Conservation (phyloP, 1,284 basidiomycete genomes). For the Apiotrichum gracile region DNA sequence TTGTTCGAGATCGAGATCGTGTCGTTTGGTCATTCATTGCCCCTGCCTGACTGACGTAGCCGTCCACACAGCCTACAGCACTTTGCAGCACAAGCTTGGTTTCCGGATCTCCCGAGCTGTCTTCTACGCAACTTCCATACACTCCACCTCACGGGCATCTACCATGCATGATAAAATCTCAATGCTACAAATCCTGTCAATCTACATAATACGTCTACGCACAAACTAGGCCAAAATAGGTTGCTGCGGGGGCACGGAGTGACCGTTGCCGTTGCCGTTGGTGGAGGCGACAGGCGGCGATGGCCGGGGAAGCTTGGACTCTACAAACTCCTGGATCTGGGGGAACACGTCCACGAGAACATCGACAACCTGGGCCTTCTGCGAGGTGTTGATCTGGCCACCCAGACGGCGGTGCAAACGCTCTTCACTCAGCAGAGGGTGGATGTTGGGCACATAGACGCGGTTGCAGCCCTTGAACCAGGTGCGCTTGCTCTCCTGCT, state of each 20-base stretch:
- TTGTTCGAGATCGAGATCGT: neutral
- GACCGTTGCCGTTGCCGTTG: neutral
- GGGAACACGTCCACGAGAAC: constrained; percentile 40
- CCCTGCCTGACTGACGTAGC: neutral
- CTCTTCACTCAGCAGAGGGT: constrained; percentile 39
- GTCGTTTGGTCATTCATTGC: too few species aligned
- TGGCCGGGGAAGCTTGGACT: constrained; percentile 17
- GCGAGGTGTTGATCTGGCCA: constrained; percentile 37
- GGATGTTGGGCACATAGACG: constrained; percentile 39
- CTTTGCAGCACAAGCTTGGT: too few species aligned
- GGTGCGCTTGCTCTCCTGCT: constrained; percentile 28
- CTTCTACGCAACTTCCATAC: neutral
- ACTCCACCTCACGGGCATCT: neutral
- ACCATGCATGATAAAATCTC: neutral
- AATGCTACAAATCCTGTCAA: constrained; percentile 1
- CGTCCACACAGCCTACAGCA: too few species aligned
- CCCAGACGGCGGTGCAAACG: constrained; percentile 37
- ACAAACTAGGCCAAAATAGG: neutral
- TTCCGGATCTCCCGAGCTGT: too few species aligned
- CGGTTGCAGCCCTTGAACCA: constrained; percentile 44
- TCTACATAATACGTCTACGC: neutral
- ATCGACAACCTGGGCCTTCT: constrained; percentile 40
- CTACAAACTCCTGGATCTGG: constrained; percentile 37
- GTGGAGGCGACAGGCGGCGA: neutral
- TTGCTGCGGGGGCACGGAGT: neutral